phyloP scores from a whole-genome alignment of 78 protist genomes.

The Dictyostelium firmibasis region DNA sequence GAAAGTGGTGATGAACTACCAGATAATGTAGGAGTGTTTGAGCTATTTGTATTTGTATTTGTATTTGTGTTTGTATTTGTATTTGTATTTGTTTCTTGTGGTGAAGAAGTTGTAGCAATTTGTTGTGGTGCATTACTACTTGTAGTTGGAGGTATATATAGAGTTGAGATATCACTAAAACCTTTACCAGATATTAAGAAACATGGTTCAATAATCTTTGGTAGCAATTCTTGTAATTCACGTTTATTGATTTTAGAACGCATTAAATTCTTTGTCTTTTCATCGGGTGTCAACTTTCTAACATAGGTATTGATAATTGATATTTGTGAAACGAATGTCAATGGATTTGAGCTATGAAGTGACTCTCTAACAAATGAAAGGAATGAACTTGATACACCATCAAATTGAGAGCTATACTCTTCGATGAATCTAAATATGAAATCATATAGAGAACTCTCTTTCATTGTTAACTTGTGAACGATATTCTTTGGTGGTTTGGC shows the following conservation, averaged over 20 bases:
- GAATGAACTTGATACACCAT: slow-evolving; percentile 42
- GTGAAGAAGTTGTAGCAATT: not conserved
- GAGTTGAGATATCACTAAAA: slow-evolving; percentile 63
- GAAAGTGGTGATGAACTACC: slow-evolving; percentile 2
- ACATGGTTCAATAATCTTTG: slow-evolving; percentile 76
- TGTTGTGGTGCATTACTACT: not conserved
- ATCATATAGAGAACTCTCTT: slow-evolving; percentile 61
- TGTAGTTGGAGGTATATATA: slow-evolving; percentile 52
- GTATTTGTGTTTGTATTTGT: too few relatives aligned
- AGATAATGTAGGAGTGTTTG: not conserved
- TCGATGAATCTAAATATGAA: slow-evolving; percentile 41
- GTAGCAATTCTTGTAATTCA: slow-evolving; percentile 72
- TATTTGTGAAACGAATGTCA: slow-evolving; percentile 58
- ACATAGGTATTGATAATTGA: slow-evolving; percentile 43
- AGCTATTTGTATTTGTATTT: not conserved
- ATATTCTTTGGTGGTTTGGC: slow-evolving; percentile 19
- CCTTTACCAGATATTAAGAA: slow-evolving; percentile 72
- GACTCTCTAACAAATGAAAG: slow-evolving; percentile 30
- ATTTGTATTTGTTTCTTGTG: not conserved
- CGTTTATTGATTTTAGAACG: slow-evolving; percentile 27
- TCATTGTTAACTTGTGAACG: slow-evolving; percentile 38
- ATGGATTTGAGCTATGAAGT: slow-evolving; percentile 45
- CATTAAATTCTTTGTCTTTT: slow-evolving; percentile 32
- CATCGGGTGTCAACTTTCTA: slow-evolving; percentile 11
- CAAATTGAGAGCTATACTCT: slow-evolving; percentile 21